A percentile compares a stretch with the other conserved stretches of the same genome.
Evolutionary conservation across 352 stramenopile species (phyloP).

Genomic region (Globisporangium uncinulatum): DNA sequence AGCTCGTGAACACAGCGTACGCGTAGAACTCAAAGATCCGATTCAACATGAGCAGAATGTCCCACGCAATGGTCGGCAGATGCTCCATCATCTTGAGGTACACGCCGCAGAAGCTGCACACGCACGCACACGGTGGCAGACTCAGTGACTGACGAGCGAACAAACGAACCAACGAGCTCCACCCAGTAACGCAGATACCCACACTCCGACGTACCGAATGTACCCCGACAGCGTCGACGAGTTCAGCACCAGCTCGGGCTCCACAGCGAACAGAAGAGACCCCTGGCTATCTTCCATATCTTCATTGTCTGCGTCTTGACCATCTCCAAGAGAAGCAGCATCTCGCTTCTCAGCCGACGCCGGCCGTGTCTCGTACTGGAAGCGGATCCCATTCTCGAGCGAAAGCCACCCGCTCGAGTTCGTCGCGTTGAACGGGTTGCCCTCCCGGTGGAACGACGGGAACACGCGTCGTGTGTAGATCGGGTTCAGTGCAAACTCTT

Average conservation of each 20-base stretch:
- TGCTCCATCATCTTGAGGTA: conserved; percentile 89
- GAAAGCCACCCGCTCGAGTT: conserved; percentile 55
- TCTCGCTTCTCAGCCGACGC: conserved; percentile 20
- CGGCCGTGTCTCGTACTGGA: conserved; percentile 29
- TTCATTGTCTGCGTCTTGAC: conserved; percentile 4
- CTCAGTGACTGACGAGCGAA: not conserved
- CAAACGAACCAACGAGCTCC: not conserved
- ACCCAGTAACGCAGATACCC: not conserved
- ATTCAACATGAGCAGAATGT: conserved; percentile 65
- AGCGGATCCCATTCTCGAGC: conserved; percentile 50
- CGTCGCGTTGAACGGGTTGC: conserved; percentile 55
- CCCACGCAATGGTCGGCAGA: conserved; percentile 61
- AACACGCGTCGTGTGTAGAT: conserved; percentile 73
- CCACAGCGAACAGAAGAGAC: conserved; percentile 1
- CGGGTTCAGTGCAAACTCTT: conserved; percentile 33
- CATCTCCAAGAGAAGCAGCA: too few species aligned
- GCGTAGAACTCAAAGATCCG: conserved; percentile 78
- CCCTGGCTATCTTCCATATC: not conserved
- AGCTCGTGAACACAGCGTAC: conserved; percentile 72
- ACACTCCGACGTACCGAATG: conserved; percentile 30
- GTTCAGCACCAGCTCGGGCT: conserved; percentile 63
- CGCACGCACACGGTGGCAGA: not conserved
- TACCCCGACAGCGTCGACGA: conserved; percentile 69
- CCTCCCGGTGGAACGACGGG: conserved; percentile 45
- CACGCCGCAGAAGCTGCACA: conserved; percentile 59